Base-by-base conservation (phyloP, 139 green algal genomes). In the Nannochloris sp. region DNA sequence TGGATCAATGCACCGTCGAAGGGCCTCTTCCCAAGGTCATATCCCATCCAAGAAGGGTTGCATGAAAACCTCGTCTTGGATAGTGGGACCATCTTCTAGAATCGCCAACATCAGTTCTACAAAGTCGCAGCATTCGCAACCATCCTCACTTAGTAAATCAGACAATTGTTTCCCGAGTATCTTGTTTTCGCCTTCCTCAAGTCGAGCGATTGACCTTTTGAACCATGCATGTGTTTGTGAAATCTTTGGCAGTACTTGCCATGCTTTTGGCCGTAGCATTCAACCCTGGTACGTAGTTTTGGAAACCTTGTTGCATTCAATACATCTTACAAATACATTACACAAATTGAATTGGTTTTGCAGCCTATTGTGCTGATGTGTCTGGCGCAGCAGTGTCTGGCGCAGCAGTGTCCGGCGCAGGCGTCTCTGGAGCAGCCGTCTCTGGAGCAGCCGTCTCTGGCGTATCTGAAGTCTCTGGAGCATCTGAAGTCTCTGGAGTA, bases 201-300 rank as follows among this genome's bases (percentile, higher is more conserved):
- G 33, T 40, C 33, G 33, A 40, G 33, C 9, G 33, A 40, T 40
- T 40, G 8, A 8, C 33, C 33, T 40, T 40, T 40, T 40, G 33
- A 40, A 40, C 11, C 33, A 40, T 40, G 33, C 33, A 40, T 6
- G 33, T 40, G 33, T 40, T 40, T 40, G 33, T 40, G 33, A 40
- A 40, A 40, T 43, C 56, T 45, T 61, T 61, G 30, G n/a, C n/a
- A 10, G 17, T 61, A 8, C 17, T 61, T n/a, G 56, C 56, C 30
- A 45, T 61, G 31, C 30, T 61, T 20, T 53, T 61, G 16, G 31
- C 30, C n/a, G 56, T n/a, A 43, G 17, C 56, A 6, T 61, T 61
- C 56, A 61, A 45, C 56, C n/a, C n/a, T 53, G 56, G 56, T 61
- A 61, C 10, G 56, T 26, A 8, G 46, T 26, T 20, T 53, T 8